Evolutionary conservation across 2,329 filamentous ascomycete genomes (phyloP), one percentile per base, ranked within the genome.

Genomic region (Ascocoryne sarcoides): DNA sequence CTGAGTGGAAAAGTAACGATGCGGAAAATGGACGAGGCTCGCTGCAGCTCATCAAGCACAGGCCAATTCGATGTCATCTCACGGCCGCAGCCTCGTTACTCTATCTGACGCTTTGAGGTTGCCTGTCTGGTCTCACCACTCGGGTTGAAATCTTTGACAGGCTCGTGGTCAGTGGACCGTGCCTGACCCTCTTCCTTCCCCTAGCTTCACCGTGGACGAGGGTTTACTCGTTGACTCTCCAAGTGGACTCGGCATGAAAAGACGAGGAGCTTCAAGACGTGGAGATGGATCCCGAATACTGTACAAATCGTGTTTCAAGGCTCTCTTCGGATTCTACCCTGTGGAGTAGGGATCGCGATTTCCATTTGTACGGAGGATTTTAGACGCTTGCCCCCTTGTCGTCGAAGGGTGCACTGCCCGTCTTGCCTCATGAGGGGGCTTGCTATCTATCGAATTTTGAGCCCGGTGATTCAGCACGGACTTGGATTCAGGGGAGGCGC

Each of bases 121-220:
- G 19, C 32, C 15, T 35, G 16, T 35, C 17, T 17, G 36, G 26
- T 19, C 42, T 49, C 41, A 43, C 47, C 46, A 47, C 44, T 50
- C 47, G 47, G 47, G 36, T 42, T 47, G 43, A 51, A 49, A 50
- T 48, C 45, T 45, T 50, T 47, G 43, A 49, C 44, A 44, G 31
- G 46, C 48, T 49, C 48, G 46, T 50, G 48, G 48, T 32, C 45
- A 35, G 42, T 47, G 47, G 43, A 41, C 38, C 35, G 23, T 14
- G 29, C 23, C 26, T 36, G 35, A 8, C n/a, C n/a, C n/a, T n/a
- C n/a, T n/a, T n/a, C n/a, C n/a, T n/a, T n/a, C n/a, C n/a, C n/a
- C n/a, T n/a, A n/a, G n/a, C n/a, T n/a, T n/a, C n/a, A n/a, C n/a
- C n/a, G n/a, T n/a, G n/a, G n/a, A n/a, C n/a, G n/a, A n/a, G n/a